Percentiles rank a stretch among this genome's conserved stretches.
phyloP scores from a whole-genome alignment of 1,284 basidiomycete species.

The Pyrrhoderma lamaoense region DNA sequence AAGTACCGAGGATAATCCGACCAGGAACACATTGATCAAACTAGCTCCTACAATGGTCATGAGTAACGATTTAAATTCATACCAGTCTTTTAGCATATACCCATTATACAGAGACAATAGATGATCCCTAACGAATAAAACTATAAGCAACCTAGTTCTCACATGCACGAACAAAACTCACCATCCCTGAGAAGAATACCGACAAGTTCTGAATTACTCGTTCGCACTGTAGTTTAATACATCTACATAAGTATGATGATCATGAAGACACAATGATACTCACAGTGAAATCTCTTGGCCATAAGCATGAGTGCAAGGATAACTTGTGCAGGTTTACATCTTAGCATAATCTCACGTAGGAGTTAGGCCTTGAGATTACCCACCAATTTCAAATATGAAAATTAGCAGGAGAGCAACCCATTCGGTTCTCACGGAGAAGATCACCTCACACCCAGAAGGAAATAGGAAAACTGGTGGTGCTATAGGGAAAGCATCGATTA shows the following conservation, averaged over 20 bases:
- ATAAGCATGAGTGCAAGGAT: slow-evolving; percentile 10
- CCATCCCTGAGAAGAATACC: slow-evolving; percentile 9
- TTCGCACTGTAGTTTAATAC: background rate
- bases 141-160: background rate
- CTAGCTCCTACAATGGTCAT: slow-evolving; percentile 2
- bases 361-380: background rate
- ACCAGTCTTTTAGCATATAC: background rate
- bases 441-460: slow-evolving; percentile 6
- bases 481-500: background rate
- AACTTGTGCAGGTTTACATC: background rate
- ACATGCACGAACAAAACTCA: background rate
- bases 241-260: background rate
- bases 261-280: background rate
- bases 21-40: slow-evolving; percentile 9
- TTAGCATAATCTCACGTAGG: background rate
- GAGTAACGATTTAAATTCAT: background rate
- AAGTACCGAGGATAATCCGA: slow-evolving; percentile 11
- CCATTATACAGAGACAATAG: slow-evolving; percentile 13
- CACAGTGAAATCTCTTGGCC: slow-evolving; percentile 7
- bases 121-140: background rate
- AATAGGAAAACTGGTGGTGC: slow-evolving; percentile 8
- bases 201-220: slow-evolving; percentile 1
- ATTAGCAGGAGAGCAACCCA: slow-evolving; percentile 13
- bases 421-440: slow-evolving; percentile 4
- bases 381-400: slow-evolving; percentile 12